Conservation (phyloP, 352 stramenopile species). For the Phytophthora sojae region DNA sequence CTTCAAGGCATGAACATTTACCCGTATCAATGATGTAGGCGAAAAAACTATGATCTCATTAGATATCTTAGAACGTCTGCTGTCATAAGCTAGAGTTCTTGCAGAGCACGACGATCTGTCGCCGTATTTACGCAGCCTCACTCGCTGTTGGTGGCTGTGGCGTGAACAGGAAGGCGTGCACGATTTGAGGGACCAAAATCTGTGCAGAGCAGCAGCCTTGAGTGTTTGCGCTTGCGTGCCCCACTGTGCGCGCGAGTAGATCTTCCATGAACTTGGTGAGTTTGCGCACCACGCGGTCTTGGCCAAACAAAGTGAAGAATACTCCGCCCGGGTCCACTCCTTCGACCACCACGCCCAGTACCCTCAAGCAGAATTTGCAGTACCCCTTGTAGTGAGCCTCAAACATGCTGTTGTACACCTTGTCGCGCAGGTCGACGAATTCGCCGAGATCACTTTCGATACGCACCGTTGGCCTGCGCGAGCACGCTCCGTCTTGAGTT, state of each 20-base stretch:
- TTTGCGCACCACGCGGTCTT: constrained; percentile 1
- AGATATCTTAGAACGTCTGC: too few relatives aligned
- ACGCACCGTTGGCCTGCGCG: background rate
- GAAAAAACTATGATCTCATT: too few relatives aligned
- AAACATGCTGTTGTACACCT: constrained; percentile 25
- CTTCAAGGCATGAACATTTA: too few relatives aligned
- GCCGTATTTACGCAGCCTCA: background rate
- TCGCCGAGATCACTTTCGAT: constrained; percentile 12
- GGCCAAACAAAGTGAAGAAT: constrained; percentile 10
- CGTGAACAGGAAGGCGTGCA: constrained; percentile 23
- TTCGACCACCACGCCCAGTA: constrained; percentile 10
- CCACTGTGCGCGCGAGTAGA: background rate
- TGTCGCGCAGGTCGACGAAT: constrained; percentile 22
- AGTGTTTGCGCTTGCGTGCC: background rate
- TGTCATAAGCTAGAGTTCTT: too few relatives aligned
- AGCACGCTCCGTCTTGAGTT: background rate
- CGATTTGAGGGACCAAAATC: constrained; percentile 15
- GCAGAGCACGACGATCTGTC: too few relatives aligned
- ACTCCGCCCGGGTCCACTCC: constrained; percentile 17
- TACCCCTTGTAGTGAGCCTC: constrained; percentile 11
- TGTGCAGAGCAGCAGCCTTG: constrained; percentile 18
- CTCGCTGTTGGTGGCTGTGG: background rate
- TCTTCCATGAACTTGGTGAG: constrained; percentile 18
- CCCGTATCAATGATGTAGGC: too few relatives aligned
- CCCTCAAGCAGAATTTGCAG: constrained; percentile 22